Evolutionary conservation across 1,284 basidiomycete genomes (phyloP).

Genomic region (Thecaphora thlaspeos): DNA sequence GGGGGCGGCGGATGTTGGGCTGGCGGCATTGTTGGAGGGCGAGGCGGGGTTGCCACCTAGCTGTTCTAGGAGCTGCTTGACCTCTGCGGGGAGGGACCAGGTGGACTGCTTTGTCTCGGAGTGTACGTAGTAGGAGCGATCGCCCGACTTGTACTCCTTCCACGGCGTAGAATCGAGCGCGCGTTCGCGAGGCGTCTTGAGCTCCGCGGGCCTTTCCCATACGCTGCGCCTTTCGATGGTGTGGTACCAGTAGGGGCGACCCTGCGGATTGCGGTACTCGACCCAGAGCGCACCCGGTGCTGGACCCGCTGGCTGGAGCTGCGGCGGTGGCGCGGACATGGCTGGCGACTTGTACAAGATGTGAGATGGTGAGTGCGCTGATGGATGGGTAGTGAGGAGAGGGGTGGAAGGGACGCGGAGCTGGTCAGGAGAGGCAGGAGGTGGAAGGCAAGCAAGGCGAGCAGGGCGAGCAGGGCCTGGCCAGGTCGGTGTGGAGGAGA

Average conservation of each 20-base stretch:
- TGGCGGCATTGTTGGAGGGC: conserved; percentile 5
- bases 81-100: conserved; percentile 50
- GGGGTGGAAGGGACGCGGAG: no score
- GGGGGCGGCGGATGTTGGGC: neutral
- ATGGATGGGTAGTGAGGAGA: no score
- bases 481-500: no score
- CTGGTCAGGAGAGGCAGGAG: no score
- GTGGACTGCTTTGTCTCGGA: conserved; percentile 53
- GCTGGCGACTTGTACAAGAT: no score
- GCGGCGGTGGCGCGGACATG: neutral
- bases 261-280: conserved; percentile 49
- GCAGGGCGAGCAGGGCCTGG: no score
- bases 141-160: conserved; percentile 55
- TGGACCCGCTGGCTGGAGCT: no score
- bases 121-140: conserved; percentile 55
- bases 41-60: conserved; percentile 2
- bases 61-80: conserved; percentile 47
- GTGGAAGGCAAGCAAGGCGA: no score
- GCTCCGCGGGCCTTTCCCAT: conserved; percentile 56
- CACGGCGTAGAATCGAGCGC: conserved; percentile 52
- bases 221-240: conserved; percentile 46
- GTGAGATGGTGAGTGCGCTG: no score
- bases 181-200: conserved; percentile 51
- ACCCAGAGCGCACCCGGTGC: conserved; percentile 18
- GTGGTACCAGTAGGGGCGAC: conserved; percentile 55